Conservation (phyloP, 306 rosid genomes). For the Carpinus viminea region DNA sequence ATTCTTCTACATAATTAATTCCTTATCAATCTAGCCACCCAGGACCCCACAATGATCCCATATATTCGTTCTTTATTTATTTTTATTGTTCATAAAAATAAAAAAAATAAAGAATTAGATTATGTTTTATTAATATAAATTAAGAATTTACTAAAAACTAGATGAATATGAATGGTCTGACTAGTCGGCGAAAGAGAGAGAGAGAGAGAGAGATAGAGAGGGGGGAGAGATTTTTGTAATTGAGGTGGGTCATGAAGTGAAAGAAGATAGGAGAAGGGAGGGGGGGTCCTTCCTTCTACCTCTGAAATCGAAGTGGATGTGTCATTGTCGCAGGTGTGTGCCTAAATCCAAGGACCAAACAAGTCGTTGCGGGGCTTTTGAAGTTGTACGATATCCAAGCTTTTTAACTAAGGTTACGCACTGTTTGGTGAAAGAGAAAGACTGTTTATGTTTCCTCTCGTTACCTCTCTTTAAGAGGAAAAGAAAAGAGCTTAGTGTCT, state of each 20-base stretch:
- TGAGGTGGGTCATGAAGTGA: constrained; percentile 32
- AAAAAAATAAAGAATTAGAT: too few species aligned
- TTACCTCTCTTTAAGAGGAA: constrained; percentile 38
- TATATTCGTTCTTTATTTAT: too few species aligned
- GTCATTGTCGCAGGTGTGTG: constrained; percentile 43
- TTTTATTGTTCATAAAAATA: too few species aligned
- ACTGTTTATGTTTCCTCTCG: constrained; percentile 33
- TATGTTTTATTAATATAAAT: too few species aligned
- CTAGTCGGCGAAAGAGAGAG: constrained; percentile 37
- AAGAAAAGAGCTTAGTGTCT: constrained; percentile 16
- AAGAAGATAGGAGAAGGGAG: constrained; percentile 8
- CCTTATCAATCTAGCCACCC: too few species aligned
- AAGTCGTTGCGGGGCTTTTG: constrained; percentile 57
- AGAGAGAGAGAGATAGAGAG: constrained; percentile 25
- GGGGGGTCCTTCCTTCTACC: constrained; percentile 56
- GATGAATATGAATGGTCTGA: too few species aligned
- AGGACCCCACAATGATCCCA: too few species aligned
- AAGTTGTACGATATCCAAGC: constrained; percentile 49
- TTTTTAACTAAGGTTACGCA: constrained; percentile 42
- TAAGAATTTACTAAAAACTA: too few species aligned
- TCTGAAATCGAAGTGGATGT: constrained; percentile 65
- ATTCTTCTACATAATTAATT: neutral
- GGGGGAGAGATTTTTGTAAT: constrained; percentile 34
- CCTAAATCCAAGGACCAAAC: constrained; percentile 56
- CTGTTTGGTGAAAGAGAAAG: constrained; percentile 42